A percentile compares a stretch with the other conserved stretches of the same genome.
Conservation (phyloP, 768 basidiomycete species). For the Saitozyma sp. region DNA sequence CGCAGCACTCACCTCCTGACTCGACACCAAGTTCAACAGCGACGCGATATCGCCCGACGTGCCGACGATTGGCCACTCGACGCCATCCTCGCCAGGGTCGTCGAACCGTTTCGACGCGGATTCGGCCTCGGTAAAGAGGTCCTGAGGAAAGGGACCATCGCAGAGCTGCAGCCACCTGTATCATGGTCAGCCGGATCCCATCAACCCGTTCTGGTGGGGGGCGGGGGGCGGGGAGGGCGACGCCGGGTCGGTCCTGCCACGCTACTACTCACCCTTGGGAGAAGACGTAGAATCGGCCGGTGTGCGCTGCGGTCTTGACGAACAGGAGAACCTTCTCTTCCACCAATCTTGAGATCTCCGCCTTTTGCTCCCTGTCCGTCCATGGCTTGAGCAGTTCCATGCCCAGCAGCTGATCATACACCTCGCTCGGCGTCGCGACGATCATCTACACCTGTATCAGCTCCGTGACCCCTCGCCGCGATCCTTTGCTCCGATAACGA, state of each 20-base stretch:
- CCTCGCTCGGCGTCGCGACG: conserved; percentile 69
- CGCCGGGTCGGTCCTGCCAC: background rate
- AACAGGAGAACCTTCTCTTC: conserved; percentile 64
- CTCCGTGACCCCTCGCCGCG: background rate
- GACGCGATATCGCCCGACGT: conserved; percentile 71
- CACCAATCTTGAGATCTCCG: conserved; percentile 64
- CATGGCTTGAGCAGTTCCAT: conserved; percentile 61
- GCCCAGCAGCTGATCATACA: conserved; percentile 65
- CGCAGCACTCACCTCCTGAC: conserved; percentile 62
- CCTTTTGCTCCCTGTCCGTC: conserved; percentile 52
- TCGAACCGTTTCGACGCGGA: conserved; percentile 63
- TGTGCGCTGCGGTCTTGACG: conserved; percentile 53
- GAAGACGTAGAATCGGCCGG: conserved; percentile 25
- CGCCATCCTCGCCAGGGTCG: conserved; percentile 58
- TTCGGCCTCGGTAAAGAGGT: conserved; percentile 71
- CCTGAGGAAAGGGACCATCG: conserved; percentile 64
- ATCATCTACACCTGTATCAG: conserved; percentile 62
- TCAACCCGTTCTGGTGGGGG: too few species aligned
- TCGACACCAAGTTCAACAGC: conserved; percentile 76
- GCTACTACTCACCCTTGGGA: conserved; percentile 56
- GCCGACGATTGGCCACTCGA: conserved; percentile 76
- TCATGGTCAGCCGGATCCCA: background rate
- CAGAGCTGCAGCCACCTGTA: conserved; percentile 62
- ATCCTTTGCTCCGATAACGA: background rate
- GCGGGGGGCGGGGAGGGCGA: too few species aligned